Evolutionary conservation across 1,284 basidiomycete genomes (phyloP).

Genomic region (Malassezia sympodialis): DNA sequence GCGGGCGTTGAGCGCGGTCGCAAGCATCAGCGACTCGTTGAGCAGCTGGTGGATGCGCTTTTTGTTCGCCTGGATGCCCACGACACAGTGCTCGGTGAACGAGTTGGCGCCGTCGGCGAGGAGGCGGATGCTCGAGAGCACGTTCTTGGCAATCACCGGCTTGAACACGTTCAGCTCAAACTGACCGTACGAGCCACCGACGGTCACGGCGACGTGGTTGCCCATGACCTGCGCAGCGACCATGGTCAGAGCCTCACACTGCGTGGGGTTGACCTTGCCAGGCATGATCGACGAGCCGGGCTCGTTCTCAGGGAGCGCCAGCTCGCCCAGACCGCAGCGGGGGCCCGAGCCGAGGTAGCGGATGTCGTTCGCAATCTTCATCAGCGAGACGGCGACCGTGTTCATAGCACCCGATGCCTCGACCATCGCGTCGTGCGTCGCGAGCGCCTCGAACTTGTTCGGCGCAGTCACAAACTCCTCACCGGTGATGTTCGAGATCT

Average conservation of each 20-base stretch:
- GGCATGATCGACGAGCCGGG: conserved; percentile 99
- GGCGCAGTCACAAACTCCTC: conserved; percentile 88
- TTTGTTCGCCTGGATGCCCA: conserved; percentile 92
- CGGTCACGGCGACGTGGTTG: conserved; percentile 84
- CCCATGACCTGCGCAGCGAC: conserved; percentile 97
- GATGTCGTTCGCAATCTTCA: conserved; percentile 99
- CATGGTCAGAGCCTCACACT: conserved; percentile 96
- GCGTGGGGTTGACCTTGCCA: conserved; percentile 98
- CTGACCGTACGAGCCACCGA: conserved; percentile 89
- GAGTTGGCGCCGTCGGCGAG: conserved; percentile 69
- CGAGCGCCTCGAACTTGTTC: conserved; percentile 99
- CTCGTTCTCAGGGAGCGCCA: conserved; percentile 93
- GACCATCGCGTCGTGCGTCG: conserved; percentile 90
- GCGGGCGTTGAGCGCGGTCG: conserved; percentile 83
- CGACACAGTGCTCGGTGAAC: conserved; percentile 93
- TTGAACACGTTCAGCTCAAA: conserved; percentile 99
- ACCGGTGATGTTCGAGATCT: conserved; percentile 85
- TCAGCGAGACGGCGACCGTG: conserved; percentile 82
- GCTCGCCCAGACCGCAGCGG: conserved; percentile 90
- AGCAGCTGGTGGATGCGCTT: conserved; percentile 76
- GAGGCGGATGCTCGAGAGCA: conserved; percentile 86
- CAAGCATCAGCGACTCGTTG: conserved; percentile 81
- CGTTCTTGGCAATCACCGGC: conserved; percentile 95
- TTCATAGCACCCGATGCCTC: conserved; percentile 95
- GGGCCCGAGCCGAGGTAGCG: conserved; percentile 95